Base-by-base conservation (phyloP, 202 grass and related monocot species). In the Cymbopogon flexuosus region DNA sequence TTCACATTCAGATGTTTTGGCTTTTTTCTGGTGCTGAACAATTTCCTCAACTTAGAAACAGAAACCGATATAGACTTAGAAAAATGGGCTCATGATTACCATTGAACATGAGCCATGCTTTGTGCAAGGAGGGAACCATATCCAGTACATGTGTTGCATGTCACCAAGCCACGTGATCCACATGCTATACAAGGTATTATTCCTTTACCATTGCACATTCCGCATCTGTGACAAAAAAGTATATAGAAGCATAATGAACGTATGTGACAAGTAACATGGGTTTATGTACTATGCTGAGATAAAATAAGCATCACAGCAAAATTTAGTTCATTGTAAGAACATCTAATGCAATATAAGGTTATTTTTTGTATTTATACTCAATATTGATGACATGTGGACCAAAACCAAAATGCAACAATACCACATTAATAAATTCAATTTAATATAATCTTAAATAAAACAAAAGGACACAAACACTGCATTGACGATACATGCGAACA, bases 151-250 rank as follows among this genome's bases (percentile, higher is more conserved):
- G 86, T 81, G 42, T 86, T 72, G 84, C 95, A 98, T 70, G 87
- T 89, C 57, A 94, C 79, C 42, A 87, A 77, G 37, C 95, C 95
- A 70, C 80, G 84, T 1, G 95, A 94, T 70, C 73, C 83, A 77
- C 95, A 98, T 76, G 83, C 84, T 62, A 71, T 82, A 86, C 95
- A 98, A 18, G 90, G 88, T 70, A 91, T 39, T 75, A 86, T 91
- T 49, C 95, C 95, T 82, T 94, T 89, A 41, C 92, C 95, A 49
- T 66, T 89, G 45, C 95, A 98, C 51, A 86, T 91, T 62, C 80
- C 88, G 0, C 95, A 98, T 89, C 95, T 94, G 94, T 75, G 15
- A 90, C 12, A 82, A 83, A 87, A 5, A 71, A 4, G 31, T 33
- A 2, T 33, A 33, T 33, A 33, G 31, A 33, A 31, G 39, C 35